A percentile compares a stretch with the other conserved stretches of the same genome.
Conservation (phyloP, 352 stramenopile species). For the Phytophthora brassicae region DNA sequence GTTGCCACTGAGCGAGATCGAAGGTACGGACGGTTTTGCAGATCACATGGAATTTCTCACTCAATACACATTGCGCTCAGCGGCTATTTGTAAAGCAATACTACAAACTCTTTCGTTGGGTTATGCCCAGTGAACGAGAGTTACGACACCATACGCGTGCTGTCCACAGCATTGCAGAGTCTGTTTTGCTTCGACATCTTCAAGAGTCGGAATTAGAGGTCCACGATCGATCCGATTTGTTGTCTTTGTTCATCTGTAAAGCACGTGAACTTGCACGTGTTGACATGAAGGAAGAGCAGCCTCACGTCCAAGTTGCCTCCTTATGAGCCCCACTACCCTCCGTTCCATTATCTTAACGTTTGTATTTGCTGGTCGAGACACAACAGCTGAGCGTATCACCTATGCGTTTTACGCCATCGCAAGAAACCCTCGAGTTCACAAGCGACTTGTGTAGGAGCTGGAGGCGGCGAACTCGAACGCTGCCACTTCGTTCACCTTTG, state of each 20-base stretch:
- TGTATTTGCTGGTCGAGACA: constrained; percentile 86
- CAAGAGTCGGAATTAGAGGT: constrained; percentile 35
- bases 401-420: constrained; percentile 80
- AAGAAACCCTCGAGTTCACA: constrained; percentile 52
- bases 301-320: constrained; percentile 10
- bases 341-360: constrained; percentile 78
- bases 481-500: constrained; percentile 39
- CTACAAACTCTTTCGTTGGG: constrained; percentile 59
- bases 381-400: constrained; percentile 68
- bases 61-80: constrained; percentile 55
- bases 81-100: constrained; percentile 66
- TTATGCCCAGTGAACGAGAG: constrained; percentile 60
- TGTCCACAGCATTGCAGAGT: constrained; percentile 47
- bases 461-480: neutral
- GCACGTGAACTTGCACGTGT: constrained; percentile 36
- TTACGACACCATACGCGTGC: constrained; percentile 28
- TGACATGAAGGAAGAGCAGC: neutral
- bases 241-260: constrained; percentile 63
- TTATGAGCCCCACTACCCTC: constrained; percentile 37
- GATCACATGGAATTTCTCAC: constrained; percentile 55
- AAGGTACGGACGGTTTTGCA: constrained; percentile 39
- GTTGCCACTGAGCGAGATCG: constrained; percentile 36
- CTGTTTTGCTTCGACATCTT: constrained; percentile 45
- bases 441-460: constrained; percentile 62
- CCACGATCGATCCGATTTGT: constrained; percentile 38